phyloP scores from a whole-genome alignment of 192 early-diverging fungal species.

The Coemansia sp. region DNA sequence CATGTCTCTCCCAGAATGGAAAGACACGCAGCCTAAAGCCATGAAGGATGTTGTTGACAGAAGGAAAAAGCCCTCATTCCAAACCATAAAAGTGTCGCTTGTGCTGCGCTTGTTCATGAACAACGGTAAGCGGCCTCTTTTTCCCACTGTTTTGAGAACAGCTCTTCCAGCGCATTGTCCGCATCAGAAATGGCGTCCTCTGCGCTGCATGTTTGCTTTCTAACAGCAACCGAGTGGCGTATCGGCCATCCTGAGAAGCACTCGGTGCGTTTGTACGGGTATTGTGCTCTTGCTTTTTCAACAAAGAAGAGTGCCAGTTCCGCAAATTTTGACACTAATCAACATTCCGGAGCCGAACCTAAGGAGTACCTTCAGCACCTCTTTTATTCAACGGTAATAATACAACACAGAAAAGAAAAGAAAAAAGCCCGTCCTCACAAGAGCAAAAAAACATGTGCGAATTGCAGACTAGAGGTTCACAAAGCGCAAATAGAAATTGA shows the following conservation, averaged over 20 bases:
- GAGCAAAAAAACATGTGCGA: neutral
- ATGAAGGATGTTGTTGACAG: neutral
- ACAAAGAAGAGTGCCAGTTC: neutral
- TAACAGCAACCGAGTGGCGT: neutral
- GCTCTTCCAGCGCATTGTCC: neutral
- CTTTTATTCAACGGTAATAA: neutral
- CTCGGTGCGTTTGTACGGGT: neutral
- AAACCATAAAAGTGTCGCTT: no score
- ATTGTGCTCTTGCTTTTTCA: neutral
- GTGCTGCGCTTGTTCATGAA: no score
- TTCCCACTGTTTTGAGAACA: neutral
- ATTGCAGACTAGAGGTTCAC: constrained; percentile 13
- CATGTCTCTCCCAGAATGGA: constrained; percentile 1
- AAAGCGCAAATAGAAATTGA: constrained; percentile 72
- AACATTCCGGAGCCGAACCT: neutral
- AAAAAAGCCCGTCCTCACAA: neutral
- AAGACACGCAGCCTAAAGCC: neutral
- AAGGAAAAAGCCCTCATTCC: no score
- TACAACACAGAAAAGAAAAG: neutral
- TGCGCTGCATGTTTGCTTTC: constrained; percentile 1
- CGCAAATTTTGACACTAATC: neutral
- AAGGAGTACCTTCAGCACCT: neutral
- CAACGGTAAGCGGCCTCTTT: no score
- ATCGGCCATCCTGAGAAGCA: neutral
- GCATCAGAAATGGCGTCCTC: neutral